A percentile compares a stretch with the other conserved stretches of the same genome.
These are phyloP conservation scores for Chalaropsis ovoidea DNA, from an alignment of 2,329 filamentous ascomycete genomes.

Conservation along the genomic window DNA sequence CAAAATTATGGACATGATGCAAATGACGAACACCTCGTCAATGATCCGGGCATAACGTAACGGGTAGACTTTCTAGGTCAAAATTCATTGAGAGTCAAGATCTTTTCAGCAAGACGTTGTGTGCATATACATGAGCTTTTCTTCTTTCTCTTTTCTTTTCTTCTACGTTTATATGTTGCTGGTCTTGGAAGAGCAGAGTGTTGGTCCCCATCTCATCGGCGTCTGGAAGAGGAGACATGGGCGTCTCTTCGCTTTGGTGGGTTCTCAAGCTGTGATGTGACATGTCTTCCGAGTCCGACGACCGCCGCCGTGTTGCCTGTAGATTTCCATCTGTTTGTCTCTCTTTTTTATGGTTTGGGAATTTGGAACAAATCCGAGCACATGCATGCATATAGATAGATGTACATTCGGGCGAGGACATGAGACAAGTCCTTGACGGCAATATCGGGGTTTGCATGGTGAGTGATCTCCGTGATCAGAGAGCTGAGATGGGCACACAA, in stretches of 20 bases:
- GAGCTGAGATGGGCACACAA: background rate
- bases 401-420: background rate
- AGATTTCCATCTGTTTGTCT: background rate
- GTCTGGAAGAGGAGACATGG: no score
- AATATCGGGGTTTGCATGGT: background rate
- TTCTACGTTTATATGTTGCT: background rate
- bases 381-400: background rate
- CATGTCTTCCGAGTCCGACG: no score
- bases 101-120: conserved; percentile 14
- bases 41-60: conserved; percentile 25
- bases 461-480: background rate
- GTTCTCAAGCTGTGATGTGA: no score
- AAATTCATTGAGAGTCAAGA: conserved; percentile 25
- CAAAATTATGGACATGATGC: conserved; percentile 25
- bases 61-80: conserved; percentile 25
- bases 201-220: no score
- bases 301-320: no score
- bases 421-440: background rate
- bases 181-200: background rate
- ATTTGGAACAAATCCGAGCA: background rate
- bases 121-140: conserved; percentile 20
- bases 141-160: background rate
- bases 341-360: background rate
- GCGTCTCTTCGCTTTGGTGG: no score
- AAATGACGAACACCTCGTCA: conserved; percentile 22